These are phyloP conservation scores for Nannizziopsis barbatae DNA, from an alignment of 2,329 filamentous ascomycete genomes.

Conservation along the genomic window DNA sequence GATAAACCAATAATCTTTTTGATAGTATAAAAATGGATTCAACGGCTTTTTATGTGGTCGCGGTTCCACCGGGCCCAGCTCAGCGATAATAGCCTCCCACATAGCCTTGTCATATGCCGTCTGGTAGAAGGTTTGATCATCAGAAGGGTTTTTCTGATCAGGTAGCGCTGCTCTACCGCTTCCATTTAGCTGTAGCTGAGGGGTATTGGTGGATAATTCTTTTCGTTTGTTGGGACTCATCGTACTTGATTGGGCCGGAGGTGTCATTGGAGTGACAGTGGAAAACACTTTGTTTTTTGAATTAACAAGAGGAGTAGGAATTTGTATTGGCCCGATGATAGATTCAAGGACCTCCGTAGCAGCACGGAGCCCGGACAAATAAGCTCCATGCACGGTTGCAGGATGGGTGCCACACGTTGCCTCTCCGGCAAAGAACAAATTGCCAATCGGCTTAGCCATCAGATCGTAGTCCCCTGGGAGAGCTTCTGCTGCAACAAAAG, in stretches of 20 bases:
- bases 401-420: constrained; percentile 93
- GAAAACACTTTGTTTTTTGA: constrained; percentile 42
- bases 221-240: constrained; percentile 22
- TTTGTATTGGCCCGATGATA: constrained; percentile 67
- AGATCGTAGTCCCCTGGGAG: constrained; percentile 78
- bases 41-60: constrained; percentile 62
- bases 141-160: background rate
- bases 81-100: constrained; percentile 44
- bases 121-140: constrained; percentile 24
- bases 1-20: constrained; percentile 58
- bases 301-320: constrained; percentile 63
- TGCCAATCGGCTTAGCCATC: constrained; percentile 76
- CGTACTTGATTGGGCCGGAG: constrained; percentile 17
- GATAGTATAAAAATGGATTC: constrained; percentile 84
- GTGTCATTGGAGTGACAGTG: constrained; percentile 21
- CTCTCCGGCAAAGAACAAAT: constrained; percentile 89
- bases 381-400: constrained; percentile 92
- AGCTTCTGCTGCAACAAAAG: constrained; percentile 76
- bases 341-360: constrained; percentile 74
- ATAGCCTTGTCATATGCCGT: constrained; percentile 48
- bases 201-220: constrained; percentile 3
- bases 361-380: constrained; percentile 80
- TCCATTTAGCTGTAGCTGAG: background rate
- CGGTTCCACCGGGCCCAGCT: constrained; percentile 63
- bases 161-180: background rate